Percentiles rank a stretch among this genome's conserved stretches.
Conservation (phyloP, 345 rosid species). For the Aegle marmelos region DNA sequence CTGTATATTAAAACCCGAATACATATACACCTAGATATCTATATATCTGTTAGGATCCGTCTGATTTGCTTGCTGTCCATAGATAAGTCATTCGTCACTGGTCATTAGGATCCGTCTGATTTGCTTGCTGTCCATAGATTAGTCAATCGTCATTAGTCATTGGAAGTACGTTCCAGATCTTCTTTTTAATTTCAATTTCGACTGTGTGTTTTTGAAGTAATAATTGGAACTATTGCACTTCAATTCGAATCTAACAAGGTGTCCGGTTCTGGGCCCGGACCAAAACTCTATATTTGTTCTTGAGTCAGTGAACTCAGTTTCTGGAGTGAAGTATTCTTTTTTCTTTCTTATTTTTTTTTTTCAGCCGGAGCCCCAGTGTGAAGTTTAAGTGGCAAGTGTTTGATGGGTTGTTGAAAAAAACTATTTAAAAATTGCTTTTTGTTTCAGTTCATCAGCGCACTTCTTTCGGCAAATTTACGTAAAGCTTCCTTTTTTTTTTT, state of each 20-base stretch:
- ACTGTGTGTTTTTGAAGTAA: too few species aligned
- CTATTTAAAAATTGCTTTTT: neutral
- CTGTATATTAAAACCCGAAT: too few species aligned
- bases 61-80: neutral
- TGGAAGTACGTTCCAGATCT: too few species aligned
- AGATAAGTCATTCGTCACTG: neutral
- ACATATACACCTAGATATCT: too few species aligned
- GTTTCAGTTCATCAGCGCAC: neutral
- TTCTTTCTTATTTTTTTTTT: too few species aligned
- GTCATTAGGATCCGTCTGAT: neutral
- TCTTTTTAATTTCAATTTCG: too few species aligned
- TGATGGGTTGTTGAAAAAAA: conserved; percentile 24
- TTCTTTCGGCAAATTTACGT: neutral
- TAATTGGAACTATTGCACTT: too few species aligned
- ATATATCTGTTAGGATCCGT: neutral
- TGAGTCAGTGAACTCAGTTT: neutral
- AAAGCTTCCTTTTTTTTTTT: neutral
- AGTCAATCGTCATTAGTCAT: neutral
- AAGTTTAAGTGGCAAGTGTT: neutral
- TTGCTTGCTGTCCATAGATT: neutral
- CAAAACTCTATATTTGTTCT: neutral
- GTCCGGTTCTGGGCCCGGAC: neutral
- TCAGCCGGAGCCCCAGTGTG: neutral
- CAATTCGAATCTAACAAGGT: neutral
- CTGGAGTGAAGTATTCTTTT: too few species aligned